Evolutionary conservation across 2,329 filamentous ascomycete genomes (phyloP).

Genomic region (Pyrenophora graminea): DNA sequence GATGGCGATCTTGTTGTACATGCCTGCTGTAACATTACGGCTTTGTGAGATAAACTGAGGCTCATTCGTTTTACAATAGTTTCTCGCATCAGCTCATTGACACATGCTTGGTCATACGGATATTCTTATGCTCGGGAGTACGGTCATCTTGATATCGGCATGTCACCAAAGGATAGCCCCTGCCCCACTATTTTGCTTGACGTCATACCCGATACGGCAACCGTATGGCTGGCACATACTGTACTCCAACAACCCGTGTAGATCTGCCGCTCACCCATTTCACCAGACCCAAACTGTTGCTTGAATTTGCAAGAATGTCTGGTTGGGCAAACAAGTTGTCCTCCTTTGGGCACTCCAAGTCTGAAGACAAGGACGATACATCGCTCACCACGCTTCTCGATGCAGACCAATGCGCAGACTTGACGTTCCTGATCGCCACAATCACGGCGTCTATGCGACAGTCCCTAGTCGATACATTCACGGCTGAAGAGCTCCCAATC

Average conservation of each 20-base stretch:
- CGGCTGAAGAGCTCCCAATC: conserved; percentile 31
- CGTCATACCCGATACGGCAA: conserved; percentile 23
- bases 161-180: neutral
- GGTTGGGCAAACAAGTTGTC: conserved; percentile 40
- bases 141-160: neutral
- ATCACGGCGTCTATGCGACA: conserved; percentile 54
- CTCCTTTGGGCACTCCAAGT: conserved; percentile 41
- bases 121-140: neutral
- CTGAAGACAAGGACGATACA: conserved; percentile 35
- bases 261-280: conserved; percentile 1
- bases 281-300: neutral
- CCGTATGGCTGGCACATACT: conserved; percentile 1
- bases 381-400: conserved; percentile 53
- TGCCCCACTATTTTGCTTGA: conserved; percentile 22
- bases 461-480: conserved; percentile 50
- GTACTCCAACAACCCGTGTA: neutral
- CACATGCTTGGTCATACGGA: neutral
- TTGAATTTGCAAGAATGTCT: conserved; percentile 22
- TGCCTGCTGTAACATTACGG: too few relatives aligned
- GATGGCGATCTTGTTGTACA: neutral
- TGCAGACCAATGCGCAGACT: conserved; percentile 51
- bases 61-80: too few relatives aligned
- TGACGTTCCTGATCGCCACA: conserved; percentile 55
- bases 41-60: neutral
- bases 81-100: neutral